A percentile compares a stretch with the other conserved stretches of the same genome.
Evolutionary conservation across 2,329 filamentous ascomycete genomes (phyloP).

Genomic region (Fusarium newnesense): DNA sequence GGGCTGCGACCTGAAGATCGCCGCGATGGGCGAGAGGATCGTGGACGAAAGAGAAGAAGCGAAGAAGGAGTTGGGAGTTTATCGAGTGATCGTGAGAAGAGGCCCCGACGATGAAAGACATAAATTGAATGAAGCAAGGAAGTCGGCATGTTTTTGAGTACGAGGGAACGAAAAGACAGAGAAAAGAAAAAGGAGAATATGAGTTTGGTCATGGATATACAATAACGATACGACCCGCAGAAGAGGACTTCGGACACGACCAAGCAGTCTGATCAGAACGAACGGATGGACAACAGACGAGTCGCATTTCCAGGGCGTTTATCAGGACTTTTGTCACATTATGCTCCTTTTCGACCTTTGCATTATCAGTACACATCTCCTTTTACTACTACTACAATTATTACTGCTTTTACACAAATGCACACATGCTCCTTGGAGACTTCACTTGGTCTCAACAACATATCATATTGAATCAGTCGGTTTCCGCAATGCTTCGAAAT

Average conservation of each 20-base stretch:
- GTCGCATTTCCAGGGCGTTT: constrained; percentile 39
- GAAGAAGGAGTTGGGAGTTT: constrained; percentile 57
- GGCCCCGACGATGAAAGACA: constrained; percentile 58
- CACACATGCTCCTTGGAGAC: constrained; percentile 18
- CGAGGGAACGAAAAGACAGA: constrained; percentile 13
- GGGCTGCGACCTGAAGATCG: constrained; percentile 48
- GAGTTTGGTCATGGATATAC: constrained; percentile 23
- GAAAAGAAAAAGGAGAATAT: constrained; percentile 1
- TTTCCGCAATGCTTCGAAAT: not conserved
- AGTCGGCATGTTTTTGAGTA: constrained; percentile 32
- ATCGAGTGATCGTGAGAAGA: constrained; percentile 63
- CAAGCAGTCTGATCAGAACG: constrained; percentile 25
- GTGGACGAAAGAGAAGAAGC: constrained; percentile 55
- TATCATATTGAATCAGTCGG: constrained; percentile 7
- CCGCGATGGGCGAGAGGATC: constrained; percentile 50
- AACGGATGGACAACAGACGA: constrained; percentile 23
- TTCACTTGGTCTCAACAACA: constrained; percentile 14
- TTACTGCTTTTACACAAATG: constrained; percentile 31
- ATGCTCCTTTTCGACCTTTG: constrained; percentile 36
- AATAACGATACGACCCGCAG: constrained; percentile 1
- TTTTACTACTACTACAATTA: constrained; percentile 42
- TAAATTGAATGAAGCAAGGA: constrained; percentile 18
- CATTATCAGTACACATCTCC: constrained; percentile 36
- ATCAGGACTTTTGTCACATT: constrained; percentile 30
- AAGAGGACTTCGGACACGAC: constrained; percentile 31